Percentiles rank a stretch among this genome's conserved stretches.
Conservation (phyloP, 2,329 filamentous ascomycete genomes). For the Aspergillus sp. region DNA sequence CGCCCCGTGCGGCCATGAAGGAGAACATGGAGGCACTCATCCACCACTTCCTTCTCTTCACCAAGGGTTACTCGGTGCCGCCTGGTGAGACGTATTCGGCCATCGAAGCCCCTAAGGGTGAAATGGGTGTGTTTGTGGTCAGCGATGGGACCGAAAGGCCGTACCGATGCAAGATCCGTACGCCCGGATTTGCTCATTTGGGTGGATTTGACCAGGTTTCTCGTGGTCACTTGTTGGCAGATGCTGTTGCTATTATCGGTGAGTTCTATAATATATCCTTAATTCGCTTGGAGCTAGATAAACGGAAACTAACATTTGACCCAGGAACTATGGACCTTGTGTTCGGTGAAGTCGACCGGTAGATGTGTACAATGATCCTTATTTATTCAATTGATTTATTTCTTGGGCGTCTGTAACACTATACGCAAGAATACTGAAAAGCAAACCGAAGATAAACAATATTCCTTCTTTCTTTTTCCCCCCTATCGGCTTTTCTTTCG, state of each 20-base stretch:
- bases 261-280: constrained; percentile 21
- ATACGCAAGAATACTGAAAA: constrained; percentile 1
- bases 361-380: constrained; percentile 15
- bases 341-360: constrained; percentile 63
- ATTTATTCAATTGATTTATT: constrained; percentile 1
- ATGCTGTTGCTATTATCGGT: constrained; percentile 90
- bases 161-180: constrained; percentile 94
- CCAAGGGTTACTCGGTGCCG: constrained; percentile 94
- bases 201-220: constrained; percentile 88
- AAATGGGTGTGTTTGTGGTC: constrained; percentile 97
- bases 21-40: constrained; percentile 99
- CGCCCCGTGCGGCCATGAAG: constrained; percentile 97
- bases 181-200: constrained; percentile 92
- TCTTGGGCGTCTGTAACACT: constrained; percentile 13
- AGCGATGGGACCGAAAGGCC: constrained; percentile 93
- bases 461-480: constrained; percentile 1
- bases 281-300: not conserved
- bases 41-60: constrained; percentile 97
- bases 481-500: not conserved
- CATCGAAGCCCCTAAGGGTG: constrained; percentile 98
- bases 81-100: constrained; percentile 96
- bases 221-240: constrained; percentile 85
- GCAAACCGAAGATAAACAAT: constrained; percentile 1
- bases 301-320: not conserved
- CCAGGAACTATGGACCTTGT: constrained; percentile 70